These are phyloP conservation scores for Geotrichum reessii DNA, from an alignment of 1,139 yeast species.

Conservation along the genomic window DNA sequence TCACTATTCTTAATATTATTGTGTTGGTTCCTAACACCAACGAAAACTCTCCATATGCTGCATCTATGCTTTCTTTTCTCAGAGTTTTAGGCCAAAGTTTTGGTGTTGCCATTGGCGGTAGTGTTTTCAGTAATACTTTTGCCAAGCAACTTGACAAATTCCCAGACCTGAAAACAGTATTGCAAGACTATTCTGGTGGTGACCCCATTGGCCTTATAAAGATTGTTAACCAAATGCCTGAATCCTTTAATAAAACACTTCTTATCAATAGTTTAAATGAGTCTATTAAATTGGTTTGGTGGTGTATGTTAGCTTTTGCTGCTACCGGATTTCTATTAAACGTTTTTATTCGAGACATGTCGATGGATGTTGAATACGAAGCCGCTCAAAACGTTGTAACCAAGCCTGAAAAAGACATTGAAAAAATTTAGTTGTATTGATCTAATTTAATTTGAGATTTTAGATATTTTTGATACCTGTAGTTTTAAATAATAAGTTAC, in stretches of 20 bases:
- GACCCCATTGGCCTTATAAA: conserved; percentile 26
- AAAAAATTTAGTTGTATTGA: background rate
- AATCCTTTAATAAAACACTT: conserved; percentile 18
- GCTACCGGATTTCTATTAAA: conserved; percentile 24
- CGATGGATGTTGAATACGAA: conserved; percentile 24
- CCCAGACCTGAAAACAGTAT: background rate
- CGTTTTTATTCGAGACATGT: conserved; percentile 27
- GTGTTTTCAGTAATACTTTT: conserved; percentile 40
- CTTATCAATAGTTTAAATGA: conserved; percentile 22
- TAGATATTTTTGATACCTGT: background rate
- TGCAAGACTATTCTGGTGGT: conserved; percentile 18
- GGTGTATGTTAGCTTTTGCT: conserved; percentile 24
- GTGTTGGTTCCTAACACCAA: conserved; percentile 48
- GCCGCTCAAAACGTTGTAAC: conserved; percentile 24
- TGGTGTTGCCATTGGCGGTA: conserved; percentile 48
- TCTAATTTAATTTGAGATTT: background rate
- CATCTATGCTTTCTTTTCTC: conserved; percentile 47
- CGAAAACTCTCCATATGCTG: conserved; percentile 48
- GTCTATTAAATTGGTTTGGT: conserved; percentile 24
- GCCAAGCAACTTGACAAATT: conserved; percentile 19
- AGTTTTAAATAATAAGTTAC: background rate
- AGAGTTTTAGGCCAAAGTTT: conserved; percentile 49
- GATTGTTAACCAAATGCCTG: conserved; percentile 22
- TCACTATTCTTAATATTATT: conserved; percentile 34
- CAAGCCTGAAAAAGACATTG: conserved; percentile 1